A percentile compares a stretch with the other conserved stretches of the same genome.
These are phyloP conservation scores for Cicer pinnatifidum DNA, from an alignment of 306 rosid species.

Conservation along the genomic window DNA sequence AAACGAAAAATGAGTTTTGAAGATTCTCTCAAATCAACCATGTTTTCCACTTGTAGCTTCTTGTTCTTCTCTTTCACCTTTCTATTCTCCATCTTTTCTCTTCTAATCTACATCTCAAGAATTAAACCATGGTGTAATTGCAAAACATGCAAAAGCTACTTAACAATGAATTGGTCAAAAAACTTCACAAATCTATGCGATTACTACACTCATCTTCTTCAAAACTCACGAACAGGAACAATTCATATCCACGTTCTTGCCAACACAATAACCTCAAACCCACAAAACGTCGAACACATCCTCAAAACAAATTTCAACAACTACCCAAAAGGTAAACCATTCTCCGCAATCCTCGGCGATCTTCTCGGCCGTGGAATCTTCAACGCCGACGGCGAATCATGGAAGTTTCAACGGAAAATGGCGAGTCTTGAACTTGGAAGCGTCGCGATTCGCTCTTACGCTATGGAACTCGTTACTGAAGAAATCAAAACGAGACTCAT, in stretches of 20 bases:
- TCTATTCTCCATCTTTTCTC: conserved; percentile 60
- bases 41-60: conserved; percentile 43
- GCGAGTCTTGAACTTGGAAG: conserved; percentile 80
- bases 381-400: conserved; percentile 73
- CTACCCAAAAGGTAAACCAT: conserved; percentile 80
- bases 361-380: conserved; percentile 84
- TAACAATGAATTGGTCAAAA: conserved; percentile 52
- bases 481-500: conserved; percentile 61
- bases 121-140: conserved; percentile 86
- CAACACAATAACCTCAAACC: conserved; percentile 71
- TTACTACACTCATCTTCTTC: conserved; percentile 80
- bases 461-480: conserved; percentile 50
- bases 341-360: conserved; percentile 78
- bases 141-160: conserved; percentile 55
- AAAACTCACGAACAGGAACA: conserved; percentile 57
- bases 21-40: conserved; percentile 48
- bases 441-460: conserved; percentile 63
- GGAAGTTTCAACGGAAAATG: conserved; percentile 86
- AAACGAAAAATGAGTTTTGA: conserved; percentile 17
- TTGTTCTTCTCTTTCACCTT: conserved; percentile 72
- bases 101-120: conserved; percentile 58
- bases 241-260: conserved; percentile 69
- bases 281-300: conserved; percentile 75
- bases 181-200: conserved; percentile 64
- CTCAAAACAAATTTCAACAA: conserved; percentile 73